Conservation (phyloP, 2,329 filamentous ascomycete species). For the Lecanicillium sp. region DNA sequence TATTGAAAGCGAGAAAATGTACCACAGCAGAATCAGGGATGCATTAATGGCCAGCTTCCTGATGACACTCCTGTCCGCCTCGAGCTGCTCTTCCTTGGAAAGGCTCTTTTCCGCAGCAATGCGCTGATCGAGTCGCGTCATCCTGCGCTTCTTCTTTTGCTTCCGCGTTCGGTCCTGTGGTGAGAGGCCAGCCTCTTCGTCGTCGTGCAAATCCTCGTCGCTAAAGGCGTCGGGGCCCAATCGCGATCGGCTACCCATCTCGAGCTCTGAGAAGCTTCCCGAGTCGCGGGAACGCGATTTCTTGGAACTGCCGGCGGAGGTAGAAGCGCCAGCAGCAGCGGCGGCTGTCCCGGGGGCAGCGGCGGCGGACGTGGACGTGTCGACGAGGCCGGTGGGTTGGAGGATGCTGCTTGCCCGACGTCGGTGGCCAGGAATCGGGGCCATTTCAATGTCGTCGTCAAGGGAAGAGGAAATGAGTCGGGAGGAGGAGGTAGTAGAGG, state of each 20-base stretch:
- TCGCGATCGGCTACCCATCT: constrained; percentile 19
- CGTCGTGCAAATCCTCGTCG: constrained; percentile 69
- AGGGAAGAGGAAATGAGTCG: not conserved
- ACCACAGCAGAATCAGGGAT: constrained; percentile 82
- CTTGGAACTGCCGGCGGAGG: constrained; percentile 11
- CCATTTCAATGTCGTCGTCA: constrained; percentile 48
- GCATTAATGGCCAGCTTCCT: constrained; percentile 65
- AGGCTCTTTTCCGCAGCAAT: constrained; percentile 53
- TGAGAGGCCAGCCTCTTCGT: constrained; percentile 85
- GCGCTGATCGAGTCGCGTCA: constrained; percentile 62
- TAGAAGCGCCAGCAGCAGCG: constrained; percentile 7
- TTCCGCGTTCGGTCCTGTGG: constrained; percentile 62
- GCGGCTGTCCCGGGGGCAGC: constrained; percentile 19
- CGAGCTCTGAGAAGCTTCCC: constrained; percentile 24
- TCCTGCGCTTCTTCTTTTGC: constrained; percentile 57
- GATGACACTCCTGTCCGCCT: constrained; percentile 68
- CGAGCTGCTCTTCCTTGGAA: constrained; percentile 63
- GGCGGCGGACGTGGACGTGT: constrained; percentile 18
- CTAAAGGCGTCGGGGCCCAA: constrained; percentile 44
- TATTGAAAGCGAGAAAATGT: constrained; percentile 83
- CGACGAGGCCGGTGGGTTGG: constrained; percentile 30
- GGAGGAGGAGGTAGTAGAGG: not conserved
- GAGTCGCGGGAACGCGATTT: not conserved
- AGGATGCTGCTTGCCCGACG: constrained; percentile 49
- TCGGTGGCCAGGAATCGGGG: constrained; percentile 44